Evolutionary conservation across 805 yeast species (phyloP).

Genomic region (Grigorovia humatica): DNA sequence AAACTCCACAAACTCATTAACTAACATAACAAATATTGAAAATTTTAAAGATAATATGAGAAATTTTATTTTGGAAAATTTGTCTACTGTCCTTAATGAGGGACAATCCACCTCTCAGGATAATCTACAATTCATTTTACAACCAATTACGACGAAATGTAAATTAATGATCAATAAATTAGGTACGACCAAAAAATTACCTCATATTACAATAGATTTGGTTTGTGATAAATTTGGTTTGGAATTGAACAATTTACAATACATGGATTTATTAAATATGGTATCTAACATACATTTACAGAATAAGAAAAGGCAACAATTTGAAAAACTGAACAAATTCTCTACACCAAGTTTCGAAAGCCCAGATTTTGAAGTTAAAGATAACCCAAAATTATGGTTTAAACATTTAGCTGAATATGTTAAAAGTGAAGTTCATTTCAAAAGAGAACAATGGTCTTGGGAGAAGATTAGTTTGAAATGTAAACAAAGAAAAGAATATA

Average conservation of each 20-base stretch:
- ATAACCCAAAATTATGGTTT: constrained; percentile 76
- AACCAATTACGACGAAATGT: constrained; percentile 87
- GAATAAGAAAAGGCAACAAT: constrained; percentile 32
- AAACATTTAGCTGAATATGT: constrained; percentile 70
- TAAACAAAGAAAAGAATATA: constrained; percentile 60
- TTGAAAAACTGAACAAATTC: neutral
- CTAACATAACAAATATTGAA: neutral
- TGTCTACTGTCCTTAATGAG: neutral
- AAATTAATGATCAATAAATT: constrained; percentile 68
- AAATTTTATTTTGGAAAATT: neutral
- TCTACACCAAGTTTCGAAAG: constrained; percentile 64
- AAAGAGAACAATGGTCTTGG: constrained; percentile 82
- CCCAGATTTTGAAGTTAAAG: constrained; percentile 43
- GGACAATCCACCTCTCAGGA: neutral
- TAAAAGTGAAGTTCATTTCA: constrained; percentile 68
- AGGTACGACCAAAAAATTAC: constrained; percentile 57
- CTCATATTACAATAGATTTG: constrained; percentile 65
- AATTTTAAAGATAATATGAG: neutral
- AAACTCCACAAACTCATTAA: constrained; percentile 29
- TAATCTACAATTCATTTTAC: constrained; percentile 46
- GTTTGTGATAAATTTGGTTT: constrained; percentile 85
- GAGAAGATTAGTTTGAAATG: constrained; percentile 60
- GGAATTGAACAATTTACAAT: constrained; percentile 75
- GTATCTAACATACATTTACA: constrained; percentile 75
- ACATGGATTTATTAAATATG: constrained; percentile 69